A percentile compares a stretch with the other conserved stretches of the same genome.
phyloP scores from a whole-genome alignment of 2,329 filamentous ascomycete species.

The Neurospora crassa region DNA sequence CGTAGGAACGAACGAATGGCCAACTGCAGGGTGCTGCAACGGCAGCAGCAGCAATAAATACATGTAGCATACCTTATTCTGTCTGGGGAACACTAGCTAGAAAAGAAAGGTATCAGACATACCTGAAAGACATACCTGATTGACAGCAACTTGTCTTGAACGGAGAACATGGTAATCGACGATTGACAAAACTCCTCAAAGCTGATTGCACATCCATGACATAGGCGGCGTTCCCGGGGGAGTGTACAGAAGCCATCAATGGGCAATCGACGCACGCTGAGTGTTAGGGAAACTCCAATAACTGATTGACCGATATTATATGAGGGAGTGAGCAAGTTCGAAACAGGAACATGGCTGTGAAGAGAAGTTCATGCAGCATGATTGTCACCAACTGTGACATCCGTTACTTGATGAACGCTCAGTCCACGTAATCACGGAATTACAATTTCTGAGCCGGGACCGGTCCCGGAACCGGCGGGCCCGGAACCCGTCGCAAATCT shows the following conservation, averaged over 20 bases:
- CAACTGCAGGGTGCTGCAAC: background rate
- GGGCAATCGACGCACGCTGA: background rate
- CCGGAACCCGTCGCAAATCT: too few species aligned
- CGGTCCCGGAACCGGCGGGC: too few species aligned
- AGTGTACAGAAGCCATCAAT: background rate
- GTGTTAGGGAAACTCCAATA: rapidly evolving
- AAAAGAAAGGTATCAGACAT: conserved; percentile 1
- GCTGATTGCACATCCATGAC: background rate
- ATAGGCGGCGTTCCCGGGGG: background rate
- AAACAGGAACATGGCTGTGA: background rate
- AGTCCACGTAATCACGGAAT: too few species aligned
- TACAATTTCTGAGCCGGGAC: too few species aligned
- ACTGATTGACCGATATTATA: background rate
- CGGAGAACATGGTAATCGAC: background rate
- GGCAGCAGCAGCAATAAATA: background rate
- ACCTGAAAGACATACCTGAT: background rate
- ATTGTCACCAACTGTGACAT: too few species aligned
- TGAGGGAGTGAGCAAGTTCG: background rate
- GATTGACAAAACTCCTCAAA: background rate
- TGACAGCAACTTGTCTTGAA: background rate
- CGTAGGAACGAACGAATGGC: background rate
- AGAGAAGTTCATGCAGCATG: background rate
- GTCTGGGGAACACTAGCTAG: background rate
- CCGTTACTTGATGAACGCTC: too few species aligned
- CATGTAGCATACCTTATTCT: background rate